phyloP scores from a whole-genome alignment of 2,329 filamentous ascomycete genomes.

The Aspergillus spinulosporus region DNA sequence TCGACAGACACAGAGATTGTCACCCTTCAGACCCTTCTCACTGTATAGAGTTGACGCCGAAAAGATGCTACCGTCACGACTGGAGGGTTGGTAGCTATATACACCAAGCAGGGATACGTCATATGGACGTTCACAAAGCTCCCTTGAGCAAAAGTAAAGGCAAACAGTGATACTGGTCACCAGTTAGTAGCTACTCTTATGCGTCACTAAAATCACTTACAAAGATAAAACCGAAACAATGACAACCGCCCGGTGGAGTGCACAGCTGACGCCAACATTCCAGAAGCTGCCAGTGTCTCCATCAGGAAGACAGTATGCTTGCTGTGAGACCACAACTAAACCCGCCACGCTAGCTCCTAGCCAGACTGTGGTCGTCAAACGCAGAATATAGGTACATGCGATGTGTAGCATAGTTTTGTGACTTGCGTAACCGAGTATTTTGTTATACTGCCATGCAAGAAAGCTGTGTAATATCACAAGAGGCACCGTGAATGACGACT shows the following conservation, averaged over 20 bases:
- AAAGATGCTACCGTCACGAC: slow-evolving; percentile 32
- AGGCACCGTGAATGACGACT: slow-evolving; percentile 41
- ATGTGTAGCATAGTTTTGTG: slow-evolving; percentile 36
- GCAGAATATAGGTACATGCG: slow-evolving; percentile 37
- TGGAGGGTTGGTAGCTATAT: slow-evolving; percentile 27
- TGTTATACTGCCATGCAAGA: slow-evolving; percentile 42
- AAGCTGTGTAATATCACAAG: slow-evolving; percentile 40
- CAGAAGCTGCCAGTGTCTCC: slow-evolving; percentile 31
- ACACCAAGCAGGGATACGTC: slow-evolving; percentile 41
- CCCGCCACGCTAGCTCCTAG: slow-evolving; percentile 40
- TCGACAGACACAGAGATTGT: slow-evolving; percentile 41
- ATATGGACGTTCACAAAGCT: slow-evolving; percentile 41
- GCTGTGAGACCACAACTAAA: slow-evolving; percentile 38
- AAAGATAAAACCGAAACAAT: slow-evolving; percentile 38
- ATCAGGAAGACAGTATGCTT: slow-evolving; percentile 35
- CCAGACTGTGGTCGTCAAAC: slow-evolving; percentile 40
- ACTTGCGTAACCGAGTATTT: slow-evolving; percentile 30
- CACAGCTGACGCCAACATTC: slow-evolving; percentile 39
- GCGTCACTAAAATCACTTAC: slow-evolving; percentile 26
- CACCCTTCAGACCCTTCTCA: slow-evolving; percentile 38
- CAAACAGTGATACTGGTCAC: slow-evolving; percentile 35
- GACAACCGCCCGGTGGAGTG: slow-evolving; percentile 37
- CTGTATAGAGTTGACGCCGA: slow-evolving; percentile 39
- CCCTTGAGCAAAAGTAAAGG: slow-evolving; percentile 39
- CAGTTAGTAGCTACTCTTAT: not conserved